phyloP scores from a whole-genome alignment of 2,329 filamentous ascomycete genomes.

The Pestalotiopsis sp. region DNA sequence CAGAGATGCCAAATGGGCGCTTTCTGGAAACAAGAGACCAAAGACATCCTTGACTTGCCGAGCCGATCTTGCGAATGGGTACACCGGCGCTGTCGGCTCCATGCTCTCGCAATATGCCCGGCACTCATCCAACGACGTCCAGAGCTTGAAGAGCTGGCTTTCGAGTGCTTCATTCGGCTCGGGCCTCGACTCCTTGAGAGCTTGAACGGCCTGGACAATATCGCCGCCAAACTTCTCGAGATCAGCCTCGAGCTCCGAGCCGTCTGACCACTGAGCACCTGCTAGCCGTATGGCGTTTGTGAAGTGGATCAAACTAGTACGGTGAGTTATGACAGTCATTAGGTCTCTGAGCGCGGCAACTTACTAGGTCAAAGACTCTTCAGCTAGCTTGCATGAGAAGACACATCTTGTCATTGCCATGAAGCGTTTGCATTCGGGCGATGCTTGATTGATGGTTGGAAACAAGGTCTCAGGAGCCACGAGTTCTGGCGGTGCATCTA shows the following conservation, averaged over 20 bases:
- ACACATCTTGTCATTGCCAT: conserved; percentile 34
- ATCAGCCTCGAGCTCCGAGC: conserved; percentile 20
- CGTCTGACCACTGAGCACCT: conserved; percentile 21
- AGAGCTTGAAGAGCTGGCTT: conserved; percentile 18
- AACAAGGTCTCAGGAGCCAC: conserved; percentile 25
- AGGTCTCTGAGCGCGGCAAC: not conserved
- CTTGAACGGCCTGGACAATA: conserved; percentile 37
- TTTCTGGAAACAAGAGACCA: conserved; percentile 24
- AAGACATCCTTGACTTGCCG: conserved; percentile 32
- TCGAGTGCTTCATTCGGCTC: conserved; percentile 19
- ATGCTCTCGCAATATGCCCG: conserved; percentile 22
- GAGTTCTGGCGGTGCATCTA: conserved; percentile 21
- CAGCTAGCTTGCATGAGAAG: conserved; percentile 35
- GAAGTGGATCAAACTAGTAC: conserved; percentile 27
- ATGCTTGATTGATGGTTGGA: conserved; percentile 21
- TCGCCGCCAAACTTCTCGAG: conserved; percentile 32
- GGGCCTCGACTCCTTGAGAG: conserved; percentile 33
- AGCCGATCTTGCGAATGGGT: conserved; percentile 28
- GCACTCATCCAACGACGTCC: conserved; percentile 22
- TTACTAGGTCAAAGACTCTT: conserved; percentile 31
- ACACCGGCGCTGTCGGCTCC: conserved; percentile 14
- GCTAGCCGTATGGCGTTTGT: conserved; percentile 17
- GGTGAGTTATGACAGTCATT: not conserved
- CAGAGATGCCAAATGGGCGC: not conserved
- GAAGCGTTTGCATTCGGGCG: conserved; percentile 24